phyloP scores from a whole-genome alignment of 805 yeast species.

The Candida manassasensis region DNA sequence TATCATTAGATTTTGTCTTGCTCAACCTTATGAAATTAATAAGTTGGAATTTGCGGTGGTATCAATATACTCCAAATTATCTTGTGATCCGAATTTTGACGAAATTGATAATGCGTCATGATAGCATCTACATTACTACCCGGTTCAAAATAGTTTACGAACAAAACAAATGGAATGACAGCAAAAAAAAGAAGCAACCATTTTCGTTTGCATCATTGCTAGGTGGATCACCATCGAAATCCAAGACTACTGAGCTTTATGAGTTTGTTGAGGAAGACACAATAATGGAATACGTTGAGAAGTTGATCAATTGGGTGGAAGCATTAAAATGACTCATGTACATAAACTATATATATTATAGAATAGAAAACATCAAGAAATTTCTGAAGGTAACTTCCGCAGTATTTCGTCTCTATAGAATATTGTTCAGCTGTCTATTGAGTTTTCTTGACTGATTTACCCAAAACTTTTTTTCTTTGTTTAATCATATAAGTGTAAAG shows the following conservation, averaged over 20 bases:
- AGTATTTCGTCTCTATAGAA: background rate
- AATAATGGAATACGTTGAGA: slow-evolving; percentile 27
- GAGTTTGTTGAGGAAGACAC: slow-evolving; percentile 29
- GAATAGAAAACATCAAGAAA: too few relatives aligned
- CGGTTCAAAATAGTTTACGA: slow-evolving; percentile 37
- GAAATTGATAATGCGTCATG: slow-evolving; percentile 38
- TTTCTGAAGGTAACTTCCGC: background rate
- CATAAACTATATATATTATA: slow-evolving; percentile 1
- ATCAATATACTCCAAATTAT: slow-evolving; percentile 47
- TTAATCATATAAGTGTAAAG: slow-evolving; percentile 83
- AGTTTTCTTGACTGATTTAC: slow-evolving; percentile 15
- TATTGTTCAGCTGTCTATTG: slow-evolving; percentile 6
- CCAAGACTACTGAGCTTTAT: slow-evolving; percentile 9
- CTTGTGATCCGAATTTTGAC: slow-evolving; percentile 39
- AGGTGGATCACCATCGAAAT: slow-evolving; percentile 6
- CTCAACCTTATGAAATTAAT: slow-evolving; percentile 43
- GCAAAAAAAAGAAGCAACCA: slow-evolving; percentile 10
- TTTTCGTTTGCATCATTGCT: slow-evolving; percentile 8
- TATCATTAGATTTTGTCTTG: slow-evolving; percentile 30
- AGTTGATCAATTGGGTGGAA: slow-evolving; percentile 27
- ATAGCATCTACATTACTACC: slow-evolving; percentile 36
- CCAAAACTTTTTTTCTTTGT: slow-evolving; percentile 78
- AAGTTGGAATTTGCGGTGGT: slow-evolving; percentile 65
- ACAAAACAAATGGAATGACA: slow-evolving; percentile 17
- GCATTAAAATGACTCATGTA: slow-evolving; percentile 7